Conservation (phyloP, 73 alveolate genomes). For the Paramecium tetraurelia region DNA sequence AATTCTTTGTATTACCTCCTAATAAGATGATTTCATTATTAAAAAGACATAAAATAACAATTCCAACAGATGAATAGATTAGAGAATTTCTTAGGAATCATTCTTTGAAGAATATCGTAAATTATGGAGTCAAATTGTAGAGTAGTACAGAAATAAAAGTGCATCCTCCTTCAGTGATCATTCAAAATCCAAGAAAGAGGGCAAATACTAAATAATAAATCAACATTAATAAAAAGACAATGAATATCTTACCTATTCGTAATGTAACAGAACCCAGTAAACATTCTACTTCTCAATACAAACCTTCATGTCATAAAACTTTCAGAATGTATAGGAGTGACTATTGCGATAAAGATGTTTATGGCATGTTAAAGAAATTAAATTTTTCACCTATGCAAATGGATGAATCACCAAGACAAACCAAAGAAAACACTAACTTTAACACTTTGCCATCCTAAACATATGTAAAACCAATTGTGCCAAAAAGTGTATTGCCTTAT, state of each 20-base stretch:
- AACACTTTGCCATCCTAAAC: not conserved
- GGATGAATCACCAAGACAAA: not conserved
- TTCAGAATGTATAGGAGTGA: not conserved
- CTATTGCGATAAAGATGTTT: not conserved
- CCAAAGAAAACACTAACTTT: not conserved
- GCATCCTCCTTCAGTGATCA: not conserved
- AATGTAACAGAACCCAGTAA: not conserved
- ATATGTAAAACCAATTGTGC: not conserved
- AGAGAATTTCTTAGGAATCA: not conserved
- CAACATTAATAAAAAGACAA: not conserved
- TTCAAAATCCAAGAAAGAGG: not conserved
- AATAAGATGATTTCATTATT: conserved; percentile 2
- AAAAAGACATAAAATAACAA: conserved; percentile 19
- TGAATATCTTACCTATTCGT: not conserved
- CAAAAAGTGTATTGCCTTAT: not conserved
- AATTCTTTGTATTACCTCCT: conserved; percentile 36
- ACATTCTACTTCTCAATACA: not conserved
- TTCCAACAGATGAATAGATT: conserved; percentile 46
- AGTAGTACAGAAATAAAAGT: not conserved
- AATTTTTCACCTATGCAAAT: not conserved
- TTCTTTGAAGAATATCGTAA: not conserved
- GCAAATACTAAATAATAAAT: not conserved
- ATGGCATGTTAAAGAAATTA: not conserved
- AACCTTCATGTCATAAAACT: not conserved
- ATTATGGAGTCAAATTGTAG: not conserved